Evolutionary conservation across 805 yeast species (phyloP).

Genomic region (Isabelozyma rhagii): DNA sequence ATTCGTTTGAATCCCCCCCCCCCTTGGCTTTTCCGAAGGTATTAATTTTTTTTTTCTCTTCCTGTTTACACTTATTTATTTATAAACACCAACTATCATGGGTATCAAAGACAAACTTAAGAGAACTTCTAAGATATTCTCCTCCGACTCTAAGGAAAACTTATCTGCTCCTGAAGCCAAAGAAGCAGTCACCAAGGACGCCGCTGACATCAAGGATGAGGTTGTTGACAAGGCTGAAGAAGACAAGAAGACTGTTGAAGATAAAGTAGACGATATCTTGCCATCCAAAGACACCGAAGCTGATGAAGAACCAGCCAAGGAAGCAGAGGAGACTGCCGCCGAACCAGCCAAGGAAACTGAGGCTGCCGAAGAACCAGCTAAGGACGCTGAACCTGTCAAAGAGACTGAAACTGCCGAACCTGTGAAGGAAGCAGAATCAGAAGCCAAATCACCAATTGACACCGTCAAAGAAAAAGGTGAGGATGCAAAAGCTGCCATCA

Average conservation of each 20-base stretch:
- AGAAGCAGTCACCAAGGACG: slow-evolving; percentile 1
- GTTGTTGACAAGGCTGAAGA: slow-evolving; percentile 3
- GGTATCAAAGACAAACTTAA: slow-evolving; percentile 36
- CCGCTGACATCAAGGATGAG: slow-evolving; percentile 3
- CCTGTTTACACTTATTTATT: not conserved
- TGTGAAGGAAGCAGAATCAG: slow-evolving; percentile 2
- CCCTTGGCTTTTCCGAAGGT: not conserved
- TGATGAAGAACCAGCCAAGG: slow-evolving; percentile 6
- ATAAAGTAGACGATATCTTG: slow-evolving; percentile 1
- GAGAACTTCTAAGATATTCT: slow-evolving; percentile 36
- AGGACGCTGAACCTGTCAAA: slow-evolving; percentile 3
- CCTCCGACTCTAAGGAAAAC: slow-evolving; percentile 23
- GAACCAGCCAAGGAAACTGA: slow-evolving; percentile 3
- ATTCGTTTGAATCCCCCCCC: not conserved
- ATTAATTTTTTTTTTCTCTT: not conserved
- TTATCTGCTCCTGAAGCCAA: slow-evolving; percentile 2
- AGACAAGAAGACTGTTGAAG: not conserved
- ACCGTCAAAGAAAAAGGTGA: slow-evolving; percentile 5
- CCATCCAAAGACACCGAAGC: slow-evolving; percentile 3
- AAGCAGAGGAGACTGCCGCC: slow-evolving; percentile 3
- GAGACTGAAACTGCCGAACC: slow-evolving; percentile 3
- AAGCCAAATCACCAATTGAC: slow-evolving; percentile 11
- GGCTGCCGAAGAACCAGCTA: slow-evolving; percentile 6
- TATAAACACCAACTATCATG: slow-evolving; percentile 13
- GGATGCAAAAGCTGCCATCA: slow-evolving; percentile 27